Percentiles rank a stretch among this genome's conserved stretches.
These are phyloP conservation scores for Colletotrichum falcatum DNA, from an alignment of 2,329 filamentous ascomycete species.

Conservation along the genomic window DNA sequence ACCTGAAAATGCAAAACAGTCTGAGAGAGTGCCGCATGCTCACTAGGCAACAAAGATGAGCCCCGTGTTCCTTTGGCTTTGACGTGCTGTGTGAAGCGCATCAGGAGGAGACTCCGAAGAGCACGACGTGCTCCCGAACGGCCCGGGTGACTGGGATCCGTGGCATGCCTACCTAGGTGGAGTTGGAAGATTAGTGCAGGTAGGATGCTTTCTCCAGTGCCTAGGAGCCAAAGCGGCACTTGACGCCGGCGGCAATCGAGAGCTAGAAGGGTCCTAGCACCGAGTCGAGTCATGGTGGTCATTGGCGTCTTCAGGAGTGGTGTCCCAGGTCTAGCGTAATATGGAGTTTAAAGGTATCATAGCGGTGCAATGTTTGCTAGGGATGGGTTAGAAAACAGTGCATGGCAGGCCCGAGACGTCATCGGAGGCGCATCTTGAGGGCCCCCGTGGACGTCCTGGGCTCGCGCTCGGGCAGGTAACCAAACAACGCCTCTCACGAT, in stretches of 20 bases:
- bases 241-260: constrained; percentile 5
- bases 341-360: not conserved
- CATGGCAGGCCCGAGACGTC: not conserved
- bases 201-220: constrained; percentile 6
- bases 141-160: constrained; percentile 22
- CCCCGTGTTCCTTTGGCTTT: constrained; percentile 28
- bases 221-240: constrained; percentile 31
- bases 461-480: not conserved
- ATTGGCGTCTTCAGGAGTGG: constrained; percentile 26
- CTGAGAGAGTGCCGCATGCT: constrained; percentile 8
- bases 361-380: not conserved
- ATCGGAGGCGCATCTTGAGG: not conserved
- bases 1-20: constrained; percentile 21
- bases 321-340: not conserved
- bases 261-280: constrained; percentile 17
- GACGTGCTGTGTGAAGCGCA: constrained; percentile 26
- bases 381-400: not conserved
- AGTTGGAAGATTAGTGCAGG: not conserved
- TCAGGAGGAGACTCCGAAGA: constrained; percentile 14
- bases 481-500: not conserved
- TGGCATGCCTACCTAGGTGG: constrained; percentile 7
- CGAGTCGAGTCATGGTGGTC: constrained; percentile 33
- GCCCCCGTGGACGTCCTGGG: not conserved
- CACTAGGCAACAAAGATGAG: constrained; percentile 22
- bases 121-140: constrained; percentile 21